Conservation (phyloP, 495 filamentous ascomycete species). For the Aspergillus asperescens region DNA sequence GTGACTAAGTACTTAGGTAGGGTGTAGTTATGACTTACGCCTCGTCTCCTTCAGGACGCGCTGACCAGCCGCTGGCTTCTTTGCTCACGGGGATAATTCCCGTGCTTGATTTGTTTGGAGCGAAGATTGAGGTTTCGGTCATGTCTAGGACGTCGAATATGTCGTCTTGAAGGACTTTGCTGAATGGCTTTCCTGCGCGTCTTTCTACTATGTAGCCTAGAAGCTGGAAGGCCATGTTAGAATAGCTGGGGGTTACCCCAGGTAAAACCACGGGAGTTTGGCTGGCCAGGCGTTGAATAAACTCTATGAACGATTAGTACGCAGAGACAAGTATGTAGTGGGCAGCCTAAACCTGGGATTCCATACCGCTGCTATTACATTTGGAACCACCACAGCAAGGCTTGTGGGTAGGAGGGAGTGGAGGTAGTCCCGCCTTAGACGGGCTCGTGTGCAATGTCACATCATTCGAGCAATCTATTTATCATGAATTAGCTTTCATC, state of each 20-base stretch:
- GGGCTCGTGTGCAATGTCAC: not conserved
- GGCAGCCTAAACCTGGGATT: not conserved
- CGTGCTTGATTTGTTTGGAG: not conserved
- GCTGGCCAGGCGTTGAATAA: too few species aligned
- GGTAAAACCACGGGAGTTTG: too few species aligned
- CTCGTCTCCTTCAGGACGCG: not conserved
- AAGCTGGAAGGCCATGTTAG: too few species aligned
- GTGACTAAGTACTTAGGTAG: too few species aligned
- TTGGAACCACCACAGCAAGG: not conserved
- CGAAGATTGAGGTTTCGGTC: not conserved
- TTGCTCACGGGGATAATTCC: not conserved
- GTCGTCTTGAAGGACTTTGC: not conserved
- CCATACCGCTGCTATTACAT: not conserved
- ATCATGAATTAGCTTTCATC: not conserved
- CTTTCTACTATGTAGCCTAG: too few species aligned
- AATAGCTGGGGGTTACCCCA: too few species aligned
- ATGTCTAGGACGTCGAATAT: not conserved
- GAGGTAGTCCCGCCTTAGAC: not conserved
- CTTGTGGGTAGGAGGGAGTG: not conserved
- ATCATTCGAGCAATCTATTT: not conserved
- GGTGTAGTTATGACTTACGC: not conserved
- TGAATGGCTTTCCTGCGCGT: not conserved
- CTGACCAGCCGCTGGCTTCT: not conserved
- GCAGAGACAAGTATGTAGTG: not conserved
- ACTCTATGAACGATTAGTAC: too few species aligned